A percentile compares a stretch with the other conserved stretches of the same genome.
Conservation (phyloP, 306 rosid species). For the Medicago truncatula region MtrunA17r5.0-ANR NC_053049.1:42786501-42787000, state of each 20-base stretch:
- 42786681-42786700: not conserved
- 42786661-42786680: not conserved
- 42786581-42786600: not conserved
- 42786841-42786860: not conserved
- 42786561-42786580: not conserved
- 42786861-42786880: slow-evolving; percentile 12
- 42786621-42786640: slow-evolving; percentile 18
- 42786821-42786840: slow-evolving; percentile 12
- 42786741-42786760: not conserved
- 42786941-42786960: not conserved
- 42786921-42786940: slow-evolving; percentile 14
- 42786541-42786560: not conserved
- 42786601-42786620: slow-evolving; percentile 16
- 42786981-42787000: not conserved
- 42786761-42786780: not conserved
- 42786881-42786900: not conserved
- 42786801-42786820: slow-evolving; percentile 3
- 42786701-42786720: not conserved
- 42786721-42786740: not conserved
- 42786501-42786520: not conserved
- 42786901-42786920: not conserved
- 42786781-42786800: slow-evolving; percentile 11
- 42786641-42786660: not conserved
- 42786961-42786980: slow-evolving; percentile 5
- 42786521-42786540: not conserved